Evolutionary conservation across 2,329 filamentous ascomycete genomes (phyloP), one percentile per base, ranked within the genome.

Genomic region (Cladophialophora chaetospira): DNA sequence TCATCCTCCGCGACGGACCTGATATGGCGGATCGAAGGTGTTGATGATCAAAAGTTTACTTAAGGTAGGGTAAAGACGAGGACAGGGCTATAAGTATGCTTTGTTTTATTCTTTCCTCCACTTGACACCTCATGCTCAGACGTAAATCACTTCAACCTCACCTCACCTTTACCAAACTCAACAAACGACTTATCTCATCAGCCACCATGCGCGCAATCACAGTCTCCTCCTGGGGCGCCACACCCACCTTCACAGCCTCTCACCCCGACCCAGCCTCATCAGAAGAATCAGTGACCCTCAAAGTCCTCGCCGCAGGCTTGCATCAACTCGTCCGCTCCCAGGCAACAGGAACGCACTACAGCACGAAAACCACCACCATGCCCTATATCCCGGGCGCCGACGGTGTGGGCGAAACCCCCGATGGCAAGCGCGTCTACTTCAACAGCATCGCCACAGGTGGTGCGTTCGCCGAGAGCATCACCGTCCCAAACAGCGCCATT

Each of bases 311-410:
- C 10, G 66, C 75, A 2, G 82, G 80, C 25, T 70, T 82, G 11
- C 82, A 83, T 66, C 73, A 76, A 10, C 70, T 85, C 3, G 82
- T 85, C 40, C 78, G 78, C 46, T 72, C 73, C 36, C 77, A 81
- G 26, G 82, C 82, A 15, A 61, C 75, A 1, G 82, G 82, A 1
- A 72, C 68, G n/a, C 82, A 85, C 69, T 85, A 83, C 71, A 76
- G 76, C 17, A 73, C 77, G 2, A 71, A 72, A 4, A 65, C 66
- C 0, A 48, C 52, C 8, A 25, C 38, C 10, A 75, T 81, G 0
- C 83, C 82, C 1, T 79, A 83, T 64, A 69, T 74, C 1, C 77
- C 79, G 0, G 82, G 82, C 9, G 70, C 78, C 10, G 82, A 85
- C 63, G 82, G 80, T 55, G 77, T 82, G 1, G 82, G 78, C 38